Base-by-base conservation (phyloP, 129 eudicot genomes). In the Ambrosia artemisiifolia region DNA sequence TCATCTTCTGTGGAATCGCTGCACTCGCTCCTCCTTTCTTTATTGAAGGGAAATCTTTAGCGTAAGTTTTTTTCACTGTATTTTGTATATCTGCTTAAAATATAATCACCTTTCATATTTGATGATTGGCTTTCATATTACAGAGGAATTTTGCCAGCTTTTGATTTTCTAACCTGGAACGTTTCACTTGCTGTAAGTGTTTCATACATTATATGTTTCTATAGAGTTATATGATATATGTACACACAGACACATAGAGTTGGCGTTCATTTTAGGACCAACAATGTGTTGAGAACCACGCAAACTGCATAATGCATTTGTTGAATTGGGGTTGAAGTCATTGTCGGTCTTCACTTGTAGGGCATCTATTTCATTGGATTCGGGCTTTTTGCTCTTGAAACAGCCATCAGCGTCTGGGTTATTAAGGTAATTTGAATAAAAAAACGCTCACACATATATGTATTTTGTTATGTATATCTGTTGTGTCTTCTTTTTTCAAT, bases 111-210 rank as follows among this genome's bases (percentile, higher is more conserved):
- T 61, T 47, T 47, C 4, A 42, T 18, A 71, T 14, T 33, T 74
- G 67, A 71, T 68, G 54, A 44, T 10, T 54, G 53, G 40, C 7
- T 71, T 57, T 34, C 20, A 28, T 61, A 67, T 81, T 54, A 51
- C 96, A 92, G 98, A 75, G 98, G 98, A 54, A 83, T 92, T 79
- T 53, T 89, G 85, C 83, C 96, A 16, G 98, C 98, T 59, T 69
- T 89, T 71, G 90, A 82, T 62, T 74, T 81, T 66, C 73, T 89
- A 75, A 33, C 68, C 66, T 78, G 77, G 50, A 80, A 87, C 73
- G 83, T 85, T 80, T 24, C 87, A 48, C 84, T 85, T 49, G 95
- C 87, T 84, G 98, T 92, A 86, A 75, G 90, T 60, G 36, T 16
- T n/a, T 63, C 28, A 36, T 34, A 34, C 33, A 5, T 30, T 33